Base-by-base conservation (phyloP, 108 stramenopile genomes). In the Poteriospumella lacustris region DNA sequence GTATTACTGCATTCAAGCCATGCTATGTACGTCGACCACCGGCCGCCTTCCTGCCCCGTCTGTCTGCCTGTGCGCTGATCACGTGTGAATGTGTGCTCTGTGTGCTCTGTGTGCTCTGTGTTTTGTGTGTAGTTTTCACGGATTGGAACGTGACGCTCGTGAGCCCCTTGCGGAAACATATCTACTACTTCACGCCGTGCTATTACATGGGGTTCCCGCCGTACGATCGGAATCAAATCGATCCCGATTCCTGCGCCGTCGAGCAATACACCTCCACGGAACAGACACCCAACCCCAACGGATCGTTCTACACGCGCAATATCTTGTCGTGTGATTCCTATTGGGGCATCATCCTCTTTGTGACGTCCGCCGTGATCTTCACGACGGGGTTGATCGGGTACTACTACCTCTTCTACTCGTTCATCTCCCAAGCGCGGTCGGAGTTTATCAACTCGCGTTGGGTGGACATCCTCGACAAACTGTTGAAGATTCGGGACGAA, bases 171-270 rank as follows among this genome's bases (percentile, higher is more conserved):
- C 70, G 70, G 28, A 39, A 3, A 5, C 5, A 39, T 3, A 3
- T 52, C 5, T 33, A 73, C 41, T 73, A 34, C 41, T 52, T 12
- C 42, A 42, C 42, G 5, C 70, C 70, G 5, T 73, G 70, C 24
- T 73, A 73, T 33, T 73, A 73, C 70, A 3, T 52, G 3, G 70
- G 31, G 3, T 73, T 73, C 47, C 70, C 70, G 28, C 70, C 70
- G 5, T 73, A 52, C 42, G 36, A 26, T n/a, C n/a, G n/a, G n/a
- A n/a, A n/a, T n/a, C n/a, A n/a, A n/a, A n/a, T n/a, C n/a, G n/a
- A n/a, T n/a, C n/a, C n/a, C n/a, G n/a, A n/a, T n/a, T n/a, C n/a
- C n/a, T n/a, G n/a, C n/a, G n/a, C n/a, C n/a, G n/a, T n/a, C n/a
- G n/a, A n/a, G n/a, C n/a, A n/a, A n/a, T n/a, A n/a, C n/a, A n/a